Evolutionary conservation across 805 yeast genomes (phyloP).

Genomic region (Saccharomycopsis babjevae): DNA sequence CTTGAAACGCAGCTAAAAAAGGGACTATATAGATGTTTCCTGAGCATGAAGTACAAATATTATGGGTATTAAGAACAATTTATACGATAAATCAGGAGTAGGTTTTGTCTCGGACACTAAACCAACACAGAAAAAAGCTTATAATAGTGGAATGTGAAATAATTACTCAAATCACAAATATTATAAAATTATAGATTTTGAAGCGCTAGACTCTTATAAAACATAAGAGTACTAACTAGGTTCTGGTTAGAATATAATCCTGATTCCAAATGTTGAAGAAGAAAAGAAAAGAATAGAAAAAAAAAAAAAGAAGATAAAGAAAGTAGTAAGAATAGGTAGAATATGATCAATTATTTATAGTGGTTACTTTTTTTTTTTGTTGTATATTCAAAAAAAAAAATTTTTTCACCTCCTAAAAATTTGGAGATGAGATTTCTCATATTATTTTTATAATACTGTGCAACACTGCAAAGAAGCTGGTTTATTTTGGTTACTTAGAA

Average conservation of each 20-base stretch:
- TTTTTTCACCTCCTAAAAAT: background rate
- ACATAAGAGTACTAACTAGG: background rate
- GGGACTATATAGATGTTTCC: background rate
- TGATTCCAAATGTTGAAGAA: background rate
- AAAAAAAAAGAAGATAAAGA: background rate
- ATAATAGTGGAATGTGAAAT: background rate
- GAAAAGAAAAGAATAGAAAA: background rate
- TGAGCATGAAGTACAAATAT: constrained; percentile 2
- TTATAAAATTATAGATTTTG: background rate
- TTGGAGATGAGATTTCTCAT: background rate
- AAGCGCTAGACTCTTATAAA: background rate
- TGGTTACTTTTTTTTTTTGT: background rate
- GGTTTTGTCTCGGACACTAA: background rate
- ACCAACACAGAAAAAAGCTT: background rate
- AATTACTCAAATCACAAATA: background rate
- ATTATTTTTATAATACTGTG: background rate
- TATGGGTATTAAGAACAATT: background rate
- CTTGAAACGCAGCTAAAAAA: no score
- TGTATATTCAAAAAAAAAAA: background rate
- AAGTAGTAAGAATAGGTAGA: background rate
- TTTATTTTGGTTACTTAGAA: no score
- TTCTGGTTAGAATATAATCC: constrained; percentile 1
- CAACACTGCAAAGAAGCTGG: background rate
- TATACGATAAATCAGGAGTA: constrained; percentile 1
- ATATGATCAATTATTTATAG: background rate